phyloP scores from a whole-genome alignment of 805 yeast genomes.

The Starmerella vaccinii region DNA sequence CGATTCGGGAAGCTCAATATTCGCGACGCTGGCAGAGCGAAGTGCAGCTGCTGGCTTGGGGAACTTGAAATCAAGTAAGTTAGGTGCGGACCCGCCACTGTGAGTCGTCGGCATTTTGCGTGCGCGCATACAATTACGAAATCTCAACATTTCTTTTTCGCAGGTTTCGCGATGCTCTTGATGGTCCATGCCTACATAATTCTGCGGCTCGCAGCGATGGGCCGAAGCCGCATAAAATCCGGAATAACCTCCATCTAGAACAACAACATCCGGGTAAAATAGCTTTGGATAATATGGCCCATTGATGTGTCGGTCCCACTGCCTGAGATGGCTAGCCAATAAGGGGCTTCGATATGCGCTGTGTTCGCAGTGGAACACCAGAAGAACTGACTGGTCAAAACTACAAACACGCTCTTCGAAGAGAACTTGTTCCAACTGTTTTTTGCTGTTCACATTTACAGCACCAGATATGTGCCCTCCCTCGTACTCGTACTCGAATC shows the following conservation, averaged over 20 bases:
- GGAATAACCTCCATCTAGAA: slow-evolving; percentile 86
- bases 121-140: slow-evolving; percentile 38
- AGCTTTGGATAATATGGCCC: slow-evolving; percentile 68
- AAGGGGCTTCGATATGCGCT: slow-evolving; percentile 89
- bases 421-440: slow-evolving; percentile 53
- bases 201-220: slow-evolving; percentile 58
- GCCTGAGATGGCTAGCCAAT: slow-evolving; percentile 77
- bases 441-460: slow-evolving; percentile 60
- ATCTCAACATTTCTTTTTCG: slow-evolving; percentile 45
- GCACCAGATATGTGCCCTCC: slow-evolving; percentile 92
- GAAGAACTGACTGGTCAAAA: slow-evolving; percentile 35
- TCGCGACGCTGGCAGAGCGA: slow-evolving; percentile 13
- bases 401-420: slow-evolving; percentile 23
- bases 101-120: slow-evolving; percentile 12
- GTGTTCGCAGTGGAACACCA: slow-evolving; percentile 91
- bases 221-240: slow-evolving; percentile 54
- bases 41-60: slow-evolving; percentile 10
- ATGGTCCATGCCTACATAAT: slow-evolving; percentile 80
- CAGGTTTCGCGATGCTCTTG: slow-evolving; percentile 38
- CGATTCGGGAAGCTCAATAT: background rate
- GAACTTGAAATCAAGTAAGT: slow-evolving; percentile 12
- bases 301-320: slow-evolving; percentile 68
- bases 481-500: slow-evolving; percentile 81
- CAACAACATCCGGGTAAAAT: slow-evolving; percentile 77
- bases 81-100: slow-evolving; percentile 13